Conservation (phyloP, 495 filamentous ascomycete genomes). For the Opeltia flavorubescens region DNA sequence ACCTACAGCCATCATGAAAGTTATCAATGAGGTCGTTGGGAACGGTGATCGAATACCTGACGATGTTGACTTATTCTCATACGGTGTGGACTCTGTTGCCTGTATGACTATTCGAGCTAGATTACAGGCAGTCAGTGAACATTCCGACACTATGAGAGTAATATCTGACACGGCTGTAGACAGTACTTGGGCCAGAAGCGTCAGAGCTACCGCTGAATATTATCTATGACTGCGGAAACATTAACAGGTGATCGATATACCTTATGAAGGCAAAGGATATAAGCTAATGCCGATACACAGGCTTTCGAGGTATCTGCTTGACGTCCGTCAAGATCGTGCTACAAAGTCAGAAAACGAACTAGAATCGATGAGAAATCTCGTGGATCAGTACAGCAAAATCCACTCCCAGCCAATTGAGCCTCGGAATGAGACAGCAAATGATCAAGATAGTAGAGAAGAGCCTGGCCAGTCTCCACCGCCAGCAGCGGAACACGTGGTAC, state of each 20-base stretch:
- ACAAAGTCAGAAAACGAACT: slow-evolving; percentile 15
- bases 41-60: slow-evolving; percentile 17
- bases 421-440: background rate
- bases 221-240: slow-evolving; percentile 36
- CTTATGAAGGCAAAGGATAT: background rate
- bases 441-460: too few relatives aligned
- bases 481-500: too few relatives aligned
- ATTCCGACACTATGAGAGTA: background rate
- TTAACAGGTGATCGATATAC: slow-evolving; percentile 15
- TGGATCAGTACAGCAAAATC: slow-evolving; percentile 23
- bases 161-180: slow-evolving; percentile 4
- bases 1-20: slow-evolving; percentile 10
- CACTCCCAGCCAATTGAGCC: background rate
- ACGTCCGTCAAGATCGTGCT: slow-evolving; percentile 15
- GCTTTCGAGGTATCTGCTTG: slow-evolving; percentile 22
- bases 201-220: slow-evolving; percentile 22
- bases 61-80: slow-evolving; percentile 28
- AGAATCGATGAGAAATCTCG: slow-evolving; percentile 22
- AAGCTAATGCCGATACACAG: background rate
- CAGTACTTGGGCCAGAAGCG: slow-evolving; percentile 1
- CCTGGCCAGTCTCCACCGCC: too few relatives aligned
- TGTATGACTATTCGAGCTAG: slow-evolving; percentile 26
- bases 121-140: slow-evolving; percentile 12
- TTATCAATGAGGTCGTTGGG: slow-evolving; percentile 20
- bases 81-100: slow-evolving; percentile 34